Evolutionary conservation across 768 basidiomycete genomes (phyloP).

Genomic region (Suillus placidus): DNA sequence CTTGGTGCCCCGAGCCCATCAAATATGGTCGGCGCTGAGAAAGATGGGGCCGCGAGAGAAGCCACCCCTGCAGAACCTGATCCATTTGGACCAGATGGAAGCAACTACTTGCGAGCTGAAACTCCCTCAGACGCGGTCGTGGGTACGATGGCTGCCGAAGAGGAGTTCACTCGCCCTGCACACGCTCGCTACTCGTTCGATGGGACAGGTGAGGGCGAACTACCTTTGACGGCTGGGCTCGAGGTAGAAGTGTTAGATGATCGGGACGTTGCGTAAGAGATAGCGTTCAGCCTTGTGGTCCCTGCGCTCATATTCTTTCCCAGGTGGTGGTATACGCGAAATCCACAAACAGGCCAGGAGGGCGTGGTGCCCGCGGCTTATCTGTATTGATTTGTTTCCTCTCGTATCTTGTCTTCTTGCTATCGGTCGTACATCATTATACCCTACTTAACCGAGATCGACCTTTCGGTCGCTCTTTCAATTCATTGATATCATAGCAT

Average conservation of each 20-base stretch:
- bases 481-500: slow-evolving; percentile 27
- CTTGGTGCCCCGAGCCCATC: slow-evolving; percentile 54
- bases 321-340: slow-evolving; percentile 95
- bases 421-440: slow-evolving; percentile 35
- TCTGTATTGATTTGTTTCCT: slow-evolving; percentile 63
- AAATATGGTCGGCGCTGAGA: slow-evolving; percentile 45
- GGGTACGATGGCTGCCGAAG: slow-evolving; percentile 60
- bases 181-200: slow-evolving; percentile 86
- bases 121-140: slow-evolving; percentile 77
- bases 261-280: slow-evolving; percentile 72
- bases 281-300: background rate
- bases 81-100: slow-evolving; percentile 72
- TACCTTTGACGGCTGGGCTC: slow-evolving; percentile 66
- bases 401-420: slow-evolving; percentile 29
- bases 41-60: slow-evolving; percentile 52
- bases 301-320: slow-evolving; percentile 18
- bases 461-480: slow-evolving; percentile 40
- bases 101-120: slow-evolving; percentile 77
- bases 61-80: slow-evolving; percentile 41
- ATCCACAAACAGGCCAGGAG: slow-evolving; percentile 76
- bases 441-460: slow-evolving; percentile 42
- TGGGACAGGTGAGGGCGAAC: slow-evolving; percentile 76
- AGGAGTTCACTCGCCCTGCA: slow-evolving; percentile 69
- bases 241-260: slow-evolving; percentile 82
- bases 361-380: slow-evolving; percentile 93